These are phyloP conservation scores for Gnomoniopsis sp. DNA, from an alignment of 2,329 filamentous ascomycete genomes.

Conservation along the genomic window DNA sequence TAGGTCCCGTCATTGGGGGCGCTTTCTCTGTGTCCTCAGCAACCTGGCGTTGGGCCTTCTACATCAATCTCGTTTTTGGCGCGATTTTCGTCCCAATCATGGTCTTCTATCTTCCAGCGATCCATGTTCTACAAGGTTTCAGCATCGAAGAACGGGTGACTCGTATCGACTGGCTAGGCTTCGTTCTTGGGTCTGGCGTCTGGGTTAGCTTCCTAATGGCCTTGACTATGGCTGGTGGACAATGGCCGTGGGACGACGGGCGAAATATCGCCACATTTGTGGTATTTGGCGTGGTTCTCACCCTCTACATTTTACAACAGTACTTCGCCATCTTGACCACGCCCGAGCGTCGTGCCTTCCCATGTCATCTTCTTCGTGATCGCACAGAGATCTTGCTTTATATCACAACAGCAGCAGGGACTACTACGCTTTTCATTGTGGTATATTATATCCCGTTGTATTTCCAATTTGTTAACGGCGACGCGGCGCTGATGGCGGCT, in stretches of 20 bases:
- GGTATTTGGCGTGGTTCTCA: conserved; percentile 36
- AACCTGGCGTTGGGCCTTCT: conserved; percentile 40
- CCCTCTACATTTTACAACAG: conserved; percentile 42
- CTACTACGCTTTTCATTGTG: conserved; percentile 32
- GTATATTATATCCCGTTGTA: conserved; percentile 50
- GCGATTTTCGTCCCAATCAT: conserved; percentile 40
- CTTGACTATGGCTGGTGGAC: conserved; percentile 44
- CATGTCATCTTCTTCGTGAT: conserved; percentile 36
- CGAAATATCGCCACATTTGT: conserved; percentile 44
- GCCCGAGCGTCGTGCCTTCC: conserved; percentile 37
- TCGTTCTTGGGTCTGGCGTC: conserved; percentile 38
- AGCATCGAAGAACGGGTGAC: conserved; percentile 20
- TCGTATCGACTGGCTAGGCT: conserved; percentile 43
- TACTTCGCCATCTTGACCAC: conserved; percentile 37
- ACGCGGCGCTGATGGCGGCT: conserved; percentile 35
- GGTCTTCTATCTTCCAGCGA: conserved; percentile 35
- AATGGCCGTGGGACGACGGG: conserved; percentile 44
- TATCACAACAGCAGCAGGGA: conserved; percentile 30
- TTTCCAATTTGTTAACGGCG: conserved; percentile 34
- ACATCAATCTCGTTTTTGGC: conserved; percentile 47
- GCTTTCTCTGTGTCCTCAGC: conserved; percentile 30
- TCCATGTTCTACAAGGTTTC: conserved; percentile 12
- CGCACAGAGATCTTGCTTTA: conserved; percentile 39
- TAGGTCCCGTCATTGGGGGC: conserved; percentile 36
- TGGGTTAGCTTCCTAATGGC: conserved; percentile 40